phyloP scores from a whole-genome alignment of 352 stramenopile species.

The Globisporangium mamillatum region DNA sequence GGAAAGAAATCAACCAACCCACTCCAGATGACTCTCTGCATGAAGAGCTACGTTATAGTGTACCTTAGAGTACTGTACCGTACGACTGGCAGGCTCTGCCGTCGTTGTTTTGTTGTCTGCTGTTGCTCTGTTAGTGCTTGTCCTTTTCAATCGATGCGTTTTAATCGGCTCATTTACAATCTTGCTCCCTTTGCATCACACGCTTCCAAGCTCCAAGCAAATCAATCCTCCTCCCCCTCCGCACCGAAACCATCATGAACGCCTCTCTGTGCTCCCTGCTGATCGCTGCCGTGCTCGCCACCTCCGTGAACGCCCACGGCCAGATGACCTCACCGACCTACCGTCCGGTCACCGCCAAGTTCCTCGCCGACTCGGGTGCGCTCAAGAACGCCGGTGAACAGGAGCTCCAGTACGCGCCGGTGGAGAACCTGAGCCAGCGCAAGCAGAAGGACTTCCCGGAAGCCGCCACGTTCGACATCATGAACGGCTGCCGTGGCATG shows the following conservation, averaged over 20 bases:
- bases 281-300: constrained; percentile 18
- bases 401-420: no score
- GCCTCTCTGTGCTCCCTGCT: constrained; percentile 16
- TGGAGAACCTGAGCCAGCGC: no score
- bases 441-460: no score
- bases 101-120: background rate
- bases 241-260: constrained; percentile 18
- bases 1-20: background rate
- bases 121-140: background rate
- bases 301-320: constrained; percentile 31
- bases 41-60: background rate
- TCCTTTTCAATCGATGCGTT: background rate
- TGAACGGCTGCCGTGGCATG: no score
- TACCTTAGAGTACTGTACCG: background rate
- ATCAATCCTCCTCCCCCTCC: background rate
- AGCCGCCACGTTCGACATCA: no score
- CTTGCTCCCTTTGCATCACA: background rate
- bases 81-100: background rate
- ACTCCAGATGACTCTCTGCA: background rate
- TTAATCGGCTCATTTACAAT: constrained; percentile 9
- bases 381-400: constrained; percentile 37
- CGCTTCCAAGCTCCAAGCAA: background rate
- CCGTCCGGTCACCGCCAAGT: constrained; percentile 32
- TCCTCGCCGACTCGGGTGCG: constrained; percentile 24
- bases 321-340: constrained; percentile 36